These are phyloP conservation scores for Acanthamoeba triangularis DNA, from an alignment of 208 protist genomes.

Conservation along the genomic window DNA sequence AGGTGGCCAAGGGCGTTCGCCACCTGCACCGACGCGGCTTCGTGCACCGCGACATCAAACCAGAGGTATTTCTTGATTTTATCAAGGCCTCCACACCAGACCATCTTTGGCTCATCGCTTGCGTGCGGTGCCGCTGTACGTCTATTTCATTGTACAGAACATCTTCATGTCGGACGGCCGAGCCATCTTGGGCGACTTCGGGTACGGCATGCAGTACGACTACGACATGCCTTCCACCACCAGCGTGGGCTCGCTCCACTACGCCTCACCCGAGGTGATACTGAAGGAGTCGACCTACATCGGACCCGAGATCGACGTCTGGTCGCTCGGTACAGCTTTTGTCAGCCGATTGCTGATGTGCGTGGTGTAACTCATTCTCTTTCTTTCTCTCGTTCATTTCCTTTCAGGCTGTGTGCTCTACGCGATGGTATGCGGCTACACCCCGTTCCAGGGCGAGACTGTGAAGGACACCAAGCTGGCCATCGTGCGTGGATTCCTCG, in stretches of 20 bases:
- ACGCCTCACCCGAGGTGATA: conserved; percentile 66
- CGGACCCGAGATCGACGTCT: conserved; percentile 56
- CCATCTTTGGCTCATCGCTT: too few relatives aligned
- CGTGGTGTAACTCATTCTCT: too few relatives aligned
- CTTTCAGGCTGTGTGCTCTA: conserved; percentile 42
- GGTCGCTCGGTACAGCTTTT: not conserved
- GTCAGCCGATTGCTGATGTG: too few relatives aligned
- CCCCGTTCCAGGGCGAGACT: conserved; percentile 47
- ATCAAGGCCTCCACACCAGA: not conserved
- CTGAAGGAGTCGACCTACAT: conserved; percentile 13
- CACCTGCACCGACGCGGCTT: conserved; percentile 28
- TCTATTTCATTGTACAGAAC: not conserved
- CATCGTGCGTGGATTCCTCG: not conserved
- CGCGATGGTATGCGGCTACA: conserved; percentile 25
- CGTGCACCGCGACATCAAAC: conserved; percentile 59
- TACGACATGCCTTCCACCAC: not conserved
- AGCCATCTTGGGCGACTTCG: conserved; percentile 32
- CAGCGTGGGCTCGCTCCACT: conserved; percentile 35
- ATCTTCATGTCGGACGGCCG: not conserved
- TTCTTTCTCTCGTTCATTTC: not conserved
- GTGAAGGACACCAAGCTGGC: conserved; percentile 42
- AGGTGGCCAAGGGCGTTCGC: conserved; percentile 15
- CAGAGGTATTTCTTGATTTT: not conserved
- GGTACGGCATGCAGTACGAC: conserved; percentile 43
- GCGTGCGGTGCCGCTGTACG: not conserved